Evolutionary conservation across 257 asterid species (phyloP).

Genomic region (Osmanthus fragrans): DNA sequence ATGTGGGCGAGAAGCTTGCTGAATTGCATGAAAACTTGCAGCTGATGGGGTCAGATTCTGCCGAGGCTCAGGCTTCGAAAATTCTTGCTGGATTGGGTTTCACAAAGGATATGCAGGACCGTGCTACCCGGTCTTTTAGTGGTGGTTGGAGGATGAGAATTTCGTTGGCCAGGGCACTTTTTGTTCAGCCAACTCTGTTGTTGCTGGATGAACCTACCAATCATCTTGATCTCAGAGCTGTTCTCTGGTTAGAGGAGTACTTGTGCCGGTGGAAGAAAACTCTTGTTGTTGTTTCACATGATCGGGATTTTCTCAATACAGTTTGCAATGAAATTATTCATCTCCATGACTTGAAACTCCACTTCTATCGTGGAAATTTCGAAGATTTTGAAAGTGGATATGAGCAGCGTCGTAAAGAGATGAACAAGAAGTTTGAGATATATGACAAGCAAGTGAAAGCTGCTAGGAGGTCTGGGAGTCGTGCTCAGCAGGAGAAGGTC

Average conservation of each 20-base stretch:
- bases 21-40: constrained; percentile 64
- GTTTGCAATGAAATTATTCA: constrained; percentile 67
- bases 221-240: constrained; percentile 77
- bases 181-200: constrained; percentile 70
- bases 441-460: constrained; percentile 56
- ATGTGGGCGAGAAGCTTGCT: constrained; percentile 53
- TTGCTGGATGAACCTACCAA: constrained; percentile 74
- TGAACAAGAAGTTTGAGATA: constrained; percentile 58
- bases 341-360: constrained; percentile 63
- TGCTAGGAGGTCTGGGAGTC: constrained; percentile 62
- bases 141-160: constrained; percentile 89
- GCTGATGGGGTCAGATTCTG: constrained; percentile 72
- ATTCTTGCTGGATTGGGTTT: constrained; percentile 76
- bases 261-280: constrained; percentile 78
- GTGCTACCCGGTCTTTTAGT: constrained; percentile 65
- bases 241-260: constrained; percentile 71
- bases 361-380: constrained; percentile 63
- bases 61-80: constrained; percentile 74
- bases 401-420: constrained; percentile 65
- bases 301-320: constrained; percentile 62
- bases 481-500: constrained; percentile 63
- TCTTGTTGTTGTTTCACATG: constrained; percentile 67
- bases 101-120: constrained; percentile 66
- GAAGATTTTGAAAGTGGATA: constrained; percentile 59
- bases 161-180: constrained; percentile 70